These are phyloP conservation scores for Albugo laibachii DNA, from an alignment of 352 stramenopile species.

Conservation along the genomic window DNA sequence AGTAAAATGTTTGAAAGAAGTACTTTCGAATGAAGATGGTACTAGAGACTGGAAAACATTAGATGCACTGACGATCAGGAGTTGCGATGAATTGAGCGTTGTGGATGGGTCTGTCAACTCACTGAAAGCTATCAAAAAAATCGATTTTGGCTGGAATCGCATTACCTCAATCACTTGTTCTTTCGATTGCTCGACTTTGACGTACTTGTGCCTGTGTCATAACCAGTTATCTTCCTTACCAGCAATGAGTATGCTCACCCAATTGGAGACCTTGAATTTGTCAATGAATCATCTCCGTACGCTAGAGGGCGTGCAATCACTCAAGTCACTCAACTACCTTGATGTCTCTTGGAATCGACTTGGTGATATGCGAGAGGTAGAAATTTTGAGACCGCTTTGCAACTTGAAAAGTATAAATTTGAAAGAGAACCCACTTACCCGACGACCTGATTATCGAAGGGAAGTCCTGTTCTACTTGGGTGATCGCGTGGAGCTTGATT, in stretches of 20 bases:
- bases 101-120: conserved; percentile 38
- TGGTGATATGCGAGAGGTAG: conserved; percentile 25
- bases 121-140: conserved; percentile 16
- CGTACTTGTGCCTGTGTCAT: conserved; percentile 43
- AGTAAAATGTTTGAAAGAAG: no score
- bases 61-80: no score
- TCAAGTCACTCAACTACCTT: conserved; percentile 9
- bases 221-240: conserved; percentile 31
- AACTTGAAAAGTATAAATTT: conserved; percentile 26
- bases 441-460: conserved; percentile 49
- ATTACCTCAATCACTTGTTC: conserved; percentile 20
- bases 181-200: conserved; percentile 14
- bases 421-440: conserved; percentile 51
- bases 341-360: conserved; percentile 52
- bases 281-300: background rate
- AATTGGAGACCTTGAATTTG: conserved; percentile 1
- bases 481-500: conserved; percentile 39
- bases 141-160: conserved; percentile 58
- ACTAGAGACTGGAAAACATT: no score
- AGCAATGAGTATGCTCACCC: conserved; percentile 16
- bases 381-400: conserved; percentile 18
- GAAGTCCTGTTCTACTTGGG: conserved; percentile 68
- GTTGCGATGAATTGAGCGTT: conserved; percentile 17
- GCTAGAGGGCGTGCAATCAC: background rate
- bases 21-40: no score